Conservation (phyloP, 352 stramenopile species). For the Phytopythium sindhum region DNA sequence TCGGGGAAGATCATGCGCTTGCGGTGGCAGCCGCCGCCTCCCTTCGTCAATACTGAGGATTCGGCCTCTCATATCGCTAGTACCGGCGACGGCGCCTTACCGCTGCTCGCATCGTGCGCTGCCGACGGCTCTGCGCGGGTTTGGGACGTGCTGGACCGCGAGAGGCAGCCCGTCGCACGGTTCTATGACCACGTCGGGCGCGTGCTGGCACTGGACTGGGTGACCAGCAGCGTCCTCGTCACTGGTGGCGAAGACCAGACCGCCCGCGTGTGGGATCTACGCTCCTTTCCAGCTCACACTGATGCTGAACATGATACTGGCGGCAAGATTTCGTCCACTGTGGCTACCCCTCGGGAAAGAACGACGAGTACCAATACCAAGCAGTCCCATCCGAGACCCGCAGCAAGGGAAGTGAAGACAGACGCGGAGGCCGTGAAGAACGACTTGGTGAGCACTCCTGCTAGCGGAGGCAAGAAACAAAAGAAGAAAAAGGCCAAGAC, state of each 20-base stretch:
- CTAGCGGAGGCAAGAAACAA: not conserved
- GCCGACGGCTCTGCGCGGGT: constrained; percentile 53
- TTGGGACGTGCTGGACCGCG: constrained; percentile 31
- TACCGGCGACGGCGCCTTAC: not conserved
- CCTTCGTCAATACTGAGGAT: not conserved
- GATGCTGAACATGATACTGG: not conserved
- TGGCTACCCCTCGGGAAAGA: not conserved
- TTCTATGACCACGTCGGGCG: constrained; percentile 53
- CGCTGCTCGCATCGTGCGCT: constrained; percentile 46
- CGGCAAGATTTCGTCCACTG: not conserved
- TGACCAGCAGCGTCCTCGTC: constrained; percentile 34
- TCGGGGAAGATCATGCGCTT: constrained; percentile 41
- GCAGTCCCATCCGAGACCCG: not conserved
- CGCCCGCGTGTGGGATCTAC: constrained; percentile 58
- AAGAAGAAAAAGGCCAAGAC: constrained; percentile 17
- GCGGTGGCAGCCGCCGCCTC: constrained; percentile 24
- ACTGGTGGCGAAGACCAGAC: constrained; percentile 72
- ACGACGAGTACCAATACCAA: not conserved
- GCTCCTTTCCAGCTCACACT: not conserved
- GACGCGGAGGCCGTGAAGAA: not conserved
- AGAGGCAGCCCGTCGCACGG: constrained; percentile 12
- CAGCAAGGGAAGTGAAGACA: not conserved
- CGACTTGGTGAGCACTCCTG: not conserved
- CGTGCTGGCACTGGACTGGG: constrained; percentile 55
- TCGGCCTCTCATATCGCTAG: too few relatives aligned